phyloP scores from a whole-genome alignment of 2,329 filamentous ascomycete species.

The Sarocladiaceae sp. region DNA sequence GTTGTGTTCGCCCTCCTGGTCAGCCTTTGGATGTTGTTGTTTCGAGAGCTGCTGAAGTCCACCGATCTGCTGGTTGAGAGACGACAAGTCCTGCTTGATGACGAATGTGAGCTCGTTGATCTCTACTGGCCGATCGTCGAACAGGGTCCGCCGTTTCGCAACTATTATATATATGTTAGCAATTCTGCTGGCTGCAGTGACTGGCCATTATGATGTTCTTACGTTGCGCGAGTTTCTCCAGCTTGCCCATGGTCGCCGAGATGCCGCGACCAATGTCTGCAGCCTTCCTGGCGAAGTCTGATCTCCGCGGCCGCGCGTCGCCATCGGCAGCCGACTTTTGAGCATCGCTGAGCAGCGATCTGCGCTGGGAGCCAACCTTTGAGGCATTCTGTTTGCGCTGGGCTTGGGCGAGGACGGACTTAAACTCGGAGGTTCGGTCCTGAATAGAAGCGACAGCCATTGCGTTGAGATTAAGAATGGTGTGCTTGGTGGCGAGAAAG shows the following conservation, averaged over 20 bases:
- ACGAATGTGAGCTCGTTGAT: constrained; percentile 96
- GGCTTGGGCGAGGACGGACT: constrained; percentile 78
- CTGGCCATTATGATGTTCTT: constrained; percentile 23
- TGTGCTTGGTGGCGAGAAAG: constrained; percentile 13
- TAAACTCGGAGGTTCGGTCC: constrained; percentile 94
- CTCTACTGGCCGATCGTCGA: constrained; percentile 93
- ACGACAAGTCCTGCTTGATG: constrained; percentile 93
- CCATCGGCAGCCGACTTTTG: constrained; percentile 60
- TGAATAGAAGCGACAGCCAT: constrained; percentile 77
- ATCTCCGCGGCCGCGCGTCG: constrained; percentile 54
- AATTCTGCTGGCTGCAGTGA: neutral
- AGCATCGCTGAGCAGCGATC: constrained; percentile 69
- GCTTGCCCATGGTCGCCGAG: constrained; percentile 84
- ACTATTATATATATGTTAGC: constrained; percentile 43
- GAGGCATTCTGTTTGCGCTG: constrained; percentile 71
- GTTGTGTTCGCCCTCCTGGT: constrained; percentile 92
- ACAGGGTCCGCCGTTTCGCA: constrained; percentile 93
- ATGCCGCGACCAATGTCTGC: constrained; percentile 91
- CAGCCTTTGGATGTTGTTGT: constrained; percentile 64
- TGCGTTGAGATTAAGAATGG: constrained; percentile 16
- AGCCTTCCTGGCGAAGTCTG: constrained; percentile 88
- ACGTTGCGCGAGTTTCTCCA: constrained; percentile 87
- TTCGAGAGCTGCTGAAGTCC: constrained; percentile 71
- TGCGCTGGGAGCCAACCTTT: constrained; percentile 72
- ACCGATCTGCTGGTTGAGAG: constrained; percentile 78